Evolutionary conservation across 75 land plant genomes (phyloP), one percentile per base, ranked within the genome.

Genomic region (Cupressus sempervirens): DNA sequence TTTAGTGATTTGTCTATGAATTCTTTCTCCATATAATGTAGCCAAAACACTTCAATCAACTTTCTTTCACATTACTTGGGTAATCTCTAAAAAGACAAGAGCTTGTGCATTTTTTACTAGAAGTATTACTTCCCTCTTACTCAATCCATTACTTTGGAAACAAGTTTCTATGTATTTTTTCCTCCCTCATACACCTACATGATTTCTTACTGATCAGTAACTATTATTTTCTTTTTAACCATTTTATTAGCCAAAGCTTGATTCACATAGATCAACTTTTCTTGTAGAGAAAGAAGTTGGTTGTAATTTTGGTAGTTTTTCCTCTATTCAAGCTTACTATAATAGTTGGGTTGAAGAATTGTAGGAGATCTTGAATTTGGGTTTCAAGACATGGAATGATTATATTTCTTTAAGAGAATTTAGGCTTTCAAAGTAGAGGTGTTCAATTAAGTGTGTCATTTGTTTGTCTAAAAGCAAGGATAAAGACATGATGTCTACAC

Each of bases 171-270:
- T 7, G 26, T 32, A 30, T 72, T 30, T n/a, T n/a, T n/a, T 3
- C 36, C 14, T 32, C 74, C 35, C 32, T 35, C 35, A 12, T 72
- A 11, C 35, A 72, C 74, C 12, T 72, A 32, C 35, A 30, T 72
- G 32, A 10, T 15, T 30, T 36, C 74, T 32, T 32, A 35, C 67
- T 30, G 99, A 97, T 62, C 67, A 62, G 12, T 11, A 29, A 72
- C 74, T 29, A 15, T 29, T 2, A 32, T 36, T 13, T 32, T 11
- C n/a, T 26, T 45, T 12, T 79, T 36, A 26, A 9, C 46, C 32
- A 10, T 79, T 40, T 76, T 34, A 23, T 43, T 7, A 7, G 26
- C 74, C 15, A 72, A 72, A 43, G 12, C 4, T 45, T 10, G 1
- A 16, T 30, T 1, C 40, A 11, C 11, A 43, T 0, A n/a, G 48